Percentiles rank a stretch among this genome's conserved stretches.
Conservation (phyloP, 2,329 filamentous ascomycete species). For the Arthrobotrys sinensis region DNA sequence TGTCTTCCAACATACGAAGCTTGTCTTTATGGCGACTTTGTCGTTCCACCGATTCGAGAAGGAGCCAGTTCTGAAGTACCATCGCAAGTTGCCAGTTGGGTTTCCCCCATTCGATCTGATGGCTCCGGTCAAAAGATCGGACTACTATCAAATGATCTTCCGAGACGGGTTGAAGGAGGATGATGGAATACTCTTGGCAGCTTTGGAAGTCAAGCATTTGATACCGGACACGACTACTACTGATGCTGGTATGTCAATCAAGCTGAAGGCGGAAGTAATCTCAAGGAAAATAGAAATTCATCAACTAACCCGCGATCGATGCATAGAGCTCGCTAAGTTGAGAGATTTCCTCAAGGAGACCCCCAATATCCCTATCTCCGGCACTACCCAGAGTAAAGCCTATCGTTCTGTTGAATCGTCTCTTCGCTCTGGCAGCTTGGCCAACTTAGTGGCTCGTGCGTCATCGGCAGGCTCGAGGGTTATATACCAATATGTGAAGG, state of each 20-base stretch:
- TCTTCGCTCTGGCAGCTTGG: conserved; percentile 18
- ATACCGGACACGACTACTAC: conserved; percentile 4
- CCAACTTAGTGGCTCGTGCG: not conserved
- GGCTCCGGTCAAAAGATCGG: conserved; percentile 40
- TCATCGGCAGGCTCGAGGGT: conserved; percentile 5
- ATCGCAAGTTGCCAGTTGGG: not conserved
- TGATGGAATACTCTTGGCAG: conserved; percentile 37
- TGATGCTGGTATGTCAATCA: conserved; percentile 16
- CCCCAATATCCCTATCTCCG: conserved; percentile 30
- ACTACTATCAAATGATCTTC: conserved; percentile 52
- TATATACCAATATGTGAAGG: conserved; percentile 37
- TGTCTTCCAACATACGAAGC: conserved; percentile 40
- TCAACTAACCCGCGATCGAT: not conserved
- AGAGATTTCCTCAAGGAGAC: conserved; percentile 24
- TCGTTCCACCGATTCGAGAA: conserved; percentile 49
- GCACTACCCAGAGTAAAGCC: conserved; percentile 4
- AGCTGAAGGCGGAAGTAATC: not conserved
- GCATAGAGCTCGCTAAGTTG: conserved; percentile 6
- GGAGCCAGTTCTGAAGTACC: conserved; percentile 29
- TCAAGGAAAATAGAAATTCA: not conserved
- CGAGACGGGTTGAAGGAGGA: conserved; percentile 37
- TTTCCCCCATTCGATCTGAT: conserved; percentile 39
- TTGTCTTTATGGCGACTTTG: conserved; percentile 45
- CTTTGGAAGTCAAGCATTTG: conserved; percentile 43
- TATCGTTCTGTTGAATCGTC: conserved; percentile 1